Conservation (phyloP, 106 monocot genomes). For the Acorus calamus region DNA sequence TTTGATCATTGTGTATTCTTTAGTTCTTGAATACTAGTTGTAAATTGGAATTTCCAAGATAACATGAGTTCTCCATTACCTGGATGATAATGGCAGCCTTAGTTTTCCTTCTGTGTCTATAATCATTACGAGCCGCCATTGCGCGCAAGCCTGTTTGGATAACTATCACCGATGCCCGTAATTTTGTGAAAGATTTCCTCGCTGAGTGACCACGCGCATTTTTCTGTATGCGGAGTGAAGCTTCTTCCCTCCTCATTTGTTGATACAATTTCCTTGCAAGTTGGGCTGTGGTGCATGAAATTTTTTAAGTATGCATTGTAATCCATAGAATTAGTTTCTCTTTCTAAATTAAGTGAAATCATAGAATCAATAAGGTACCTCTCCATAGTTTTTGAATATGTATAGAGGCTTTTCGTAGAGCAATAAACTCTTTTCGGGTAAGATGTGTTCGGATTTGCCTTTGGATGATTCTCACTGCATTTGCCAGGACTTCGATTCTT, state of each 20-base stretch:
- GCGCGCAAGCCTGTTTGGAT: slow-evolving; percentile 82
- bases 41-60: too few species aligned
- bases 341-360: too few species aligned
- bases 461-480: slow-evolving; percentile 70
- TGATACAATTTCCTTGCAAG: slow-evolving; percentile 64
- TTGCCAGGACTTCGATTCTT: slow-evolving; percentile 83
- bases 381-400: slow-evolving; percentile 68
- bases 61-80: slow-evolving; percentile 15
- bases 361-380: slow-evolving; percentile 31
- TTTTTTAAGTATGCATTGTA: neutral
- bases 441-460: slow-evolving; percentile 83
- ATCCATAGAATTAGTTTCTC: neutral
- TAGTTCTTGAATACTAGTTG: too few species aligned
- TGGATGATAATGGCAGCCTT: slow-evolving; percentile 82
- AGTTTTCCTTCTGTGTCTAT: slow-evolving; percentile 49
- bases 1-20: too few species aligned
- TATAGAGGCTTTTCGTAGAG: slow-evolving; percentile 40
- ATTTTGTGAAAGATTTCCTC: slow-evolving; percentile 32
- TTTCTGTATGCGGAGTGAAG: slow-evolving; percentile 87
- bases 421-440: slow-evolving; percentile 65
- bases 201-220: slow-evolving; percentile 40
- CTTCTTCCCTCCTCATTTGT: slow-evolving; percentile 68
- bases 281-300: slow-evolving; percentile 26
- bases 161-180: slow-evolving; percentile 40
- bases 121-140: slow-evolving; percentile 82